phyloP scores from a whole-genome alignment of 1,284 basidiomycete species.

The Cutaneotrichosporon sp. region DNA sequence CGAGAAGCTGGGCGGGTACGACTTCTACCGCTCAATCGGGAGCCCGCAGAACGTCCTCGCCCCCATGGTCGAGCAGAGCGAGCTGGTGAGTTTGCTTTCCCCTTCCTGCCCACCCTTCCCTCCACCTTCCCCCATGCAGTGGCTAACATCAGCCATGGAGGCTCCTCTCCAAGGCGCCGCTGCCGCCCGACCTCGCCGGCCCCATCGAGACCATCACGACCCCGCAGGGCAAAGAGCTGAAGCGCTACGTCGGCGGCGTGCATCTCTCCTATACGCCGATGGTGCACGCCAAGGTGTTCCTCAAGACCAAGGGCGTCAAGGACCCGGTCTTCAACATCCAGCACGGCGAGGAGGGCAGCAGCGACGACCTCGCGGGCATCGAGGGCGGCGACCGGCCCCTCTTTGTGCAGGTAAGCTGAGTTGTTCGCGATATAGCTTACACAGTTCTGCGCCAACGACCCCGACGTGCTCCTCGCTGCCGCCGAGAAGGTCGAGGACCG shows the following conservation, averaged over 20 bases:
- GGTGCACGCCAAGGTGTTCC: constrained; percentile 93
- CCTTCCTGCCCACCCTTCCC: not conserved
- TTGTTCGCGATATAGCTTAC: not conserved
- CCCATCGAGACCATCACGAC: constrained; percentile 28
- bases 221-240: constrained; percentile 3
- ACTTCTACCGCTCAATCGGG: constrained; percentile 79
- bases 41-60: constrained; percentile 87
- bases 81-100: constrained; percentile 75
- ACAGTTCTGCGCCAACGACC: constrained; percentile 87
- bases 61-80: constrained; percentile 98
- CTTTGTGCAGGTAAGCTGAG: constrained; percentile 67
- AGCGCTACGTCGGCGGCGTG: constrained; percentile 47
- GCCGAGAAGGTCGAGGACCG: constrained; percentile 71
- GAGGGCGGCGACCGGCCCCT: constrained; percentile 71
- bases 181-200: constrained; percentile 49
- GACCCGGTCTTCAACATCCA: constrained; percentile 68
- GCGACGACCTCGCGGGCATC: constrained; percentile 44
- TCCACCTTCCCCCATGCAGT: not conserved
- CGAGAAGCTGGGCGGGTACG: constrained; percentile 71
- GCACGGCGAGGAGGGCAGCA: constrained; percentile 55
- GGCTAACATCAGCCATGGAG: constrained; percentile 74
- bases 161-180: constrained; percentile 80
- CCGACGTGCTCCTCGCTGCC: constrained; percentile 71
- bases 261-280: constrained; percentile 92
- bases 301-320: constrained; percentile 52